Percentiles rank a stretch among this genome's conserved stretches.
These are phyloP conservation scores for Candida xyloterini DNA, from an alignment of 805 yeast species.

Conservation along the genomic window DNA sequence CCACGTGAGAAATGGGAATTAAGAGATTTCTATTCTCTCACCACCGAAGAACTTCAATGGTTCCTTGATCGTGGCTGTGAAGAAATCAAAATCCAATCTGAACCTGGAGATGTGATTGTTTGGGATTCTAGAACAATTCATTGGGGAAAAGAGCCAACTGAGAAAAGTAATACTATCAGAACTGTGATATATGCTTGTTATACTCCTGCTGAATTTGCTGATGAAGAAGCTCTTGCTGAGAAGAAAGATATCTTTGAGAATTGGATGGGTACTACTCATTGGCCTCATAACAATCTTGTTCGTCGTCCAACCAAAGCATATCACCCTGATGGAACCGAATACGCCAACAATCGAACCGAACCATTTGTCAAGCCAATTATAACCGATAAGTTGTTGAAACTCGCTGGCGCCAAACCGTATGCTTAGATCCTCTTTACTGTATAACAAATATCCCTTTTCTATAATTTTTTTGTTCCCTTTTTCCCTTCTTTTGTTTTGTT, in stretches of 20 bases:
- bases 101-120: slow-evolving; percentile 35
- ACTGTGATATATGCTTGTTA: slow-evolving; percentile 31
- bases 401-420: slow-evolving; percentile 28
- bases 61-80: slow-evolving; percentile 29
- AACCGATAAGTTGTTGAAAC: slow-evolving; percentile 25
- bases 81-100: slow-evolving; percentile 28
- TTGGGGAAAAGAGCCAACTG: slow-evolving; percentile 31
- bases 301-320: slow-evolving; percentile 25
- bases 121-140: slow-evolving; percentile 37
- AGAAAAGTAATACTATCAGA: slow-evolving; percentile 26
- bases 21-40: slow-evolving; percentile 20
- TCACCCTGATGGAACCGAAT: slow-evolving; percentile 12
- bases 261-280: slow-evolving; percentile 32
- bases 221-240: slow-evolving; percentile 22
- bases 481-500: not conserved
- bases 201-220: slow-evolving; percentile 34
- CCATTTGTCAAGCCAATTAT: slow-evolving; percentile 28
- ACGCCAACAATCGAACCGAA: slow-evolving; percentile 8
- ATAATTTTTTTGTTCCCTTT: slow-evolving; percentile 2
- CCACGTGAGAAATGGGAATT: slow-evolving; percentile 23
- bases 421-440: not conserved
- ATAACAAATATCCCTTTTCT: not conserved
- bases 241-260: slow-evolving; percentile 25
- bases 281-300: slow-evolving; percentile 32
- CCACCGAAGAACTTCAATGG: slow-evolving; percentile 27